Conservation (phyloP, 2,329 filamentous ascomycete genomes). For the Fonsecaea monophora region DNA sequence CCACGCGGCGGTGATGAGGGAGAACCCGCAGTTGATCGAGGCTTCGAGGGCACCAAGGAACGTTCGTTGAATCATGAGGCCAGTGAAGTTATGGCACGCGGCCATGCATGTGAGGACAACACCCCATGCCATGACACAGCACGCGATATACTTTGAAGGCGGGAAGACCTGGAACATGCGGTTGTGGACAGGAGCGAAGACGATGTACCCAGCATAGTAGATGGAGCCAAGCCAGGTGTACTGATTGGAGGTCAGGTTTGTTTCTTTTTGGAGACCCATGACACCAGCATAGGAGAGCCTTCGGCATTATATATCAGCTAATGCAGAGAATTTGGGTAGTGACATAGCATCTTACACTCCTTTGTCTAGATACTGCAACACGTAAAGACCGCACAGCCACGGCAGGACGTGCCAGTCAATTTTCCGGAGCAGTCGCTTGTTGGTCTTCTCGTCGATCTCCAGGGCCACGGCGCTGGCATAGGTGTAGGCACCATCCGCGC, state of each 20-base stretch:
- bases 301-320: neutral
- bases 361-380: slow-evolving; percentile 15
- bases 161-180: slow-evolving; percentile 17
- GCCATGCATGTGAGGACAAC: slow-evolving; percentile 15
- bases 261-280: slow-evolving; percentile 16
- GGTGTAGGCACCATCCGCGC: slow-evolving; percentile 14
- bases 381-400: slow-evolving; percentile 10
- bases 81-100: slow-evolving; percentile 12
- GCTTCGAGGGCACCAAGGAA: slow-evolving; percentile 11
- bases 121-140: slow-evolving; percentile 16
- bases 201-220: slow-evolving; percentile 17
- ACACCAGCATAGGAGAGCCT: slow-evolving; percentile 13
- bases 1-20: slow-evolving; percentile 12
- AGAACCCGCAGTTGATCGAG: slow-evolving; percentile 20
- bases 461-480: slow-evolving; percentile 11
- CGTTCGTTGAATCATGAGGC: slow-evolving; percentile 17
- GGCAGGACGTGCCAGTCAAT: slow-evolving; percentile 18
- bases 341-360: neutral
- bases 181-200: slow-evolving; percentile 19
- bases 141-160: slow-evolving; percentile 16
- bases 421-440: slow-evolving; percentile 14
- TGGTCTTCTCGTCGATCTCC: slow-evolving; percentile 15
- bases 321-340: neutral
- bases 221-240: slow-evolving; percentile 18
- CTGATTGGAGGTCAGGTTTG: slow-evolving; percentile 11